These are phyloP conservation scores for Hypoxylon lienhwacheense DNA, from an alignment of 495 filamentous ascomycete species.

Conservation along the genomic window DNA sequence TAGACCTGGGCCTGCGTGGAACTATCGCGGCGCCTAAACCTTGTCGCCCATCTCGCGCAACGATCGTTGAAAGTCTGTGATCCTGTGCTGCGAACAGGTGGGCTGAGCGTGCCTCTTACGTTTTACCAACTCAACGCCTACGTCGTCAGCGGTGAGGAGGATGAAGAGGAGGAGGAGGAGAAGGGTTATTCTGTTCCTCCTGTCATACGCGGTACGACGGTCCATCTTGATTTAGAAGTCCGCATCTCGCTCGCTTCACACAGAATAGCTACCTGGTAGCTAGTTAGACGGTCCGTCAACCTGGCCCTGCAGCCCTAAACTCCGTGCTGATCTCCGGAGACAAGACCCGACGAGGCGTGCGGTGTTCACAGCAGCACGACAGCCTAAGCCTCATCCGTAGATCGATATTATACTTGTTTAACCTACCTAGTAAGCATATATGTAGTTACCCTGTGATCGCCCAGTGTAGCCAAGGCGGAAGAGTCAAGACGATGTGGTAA, in stretches of 20 bases:
- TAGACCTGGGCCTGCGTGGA: conserved; percentile 2
- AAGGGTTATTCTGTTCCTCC: too few relatives aligned
- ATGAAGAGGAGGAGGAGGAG: too few relatives aligned
- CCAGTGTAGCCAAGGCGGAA: not conserved
- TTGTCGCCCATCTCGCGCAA: not conserved
- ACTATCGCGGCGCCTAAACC: conserved; percentile 1
- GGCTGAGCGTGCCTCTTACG: not conserved
- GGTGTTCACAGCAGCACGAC: conserved; percentile 10
- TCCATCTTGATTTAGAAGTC: conserved; percentile 10
- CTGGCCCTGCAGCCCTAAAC: conserved; percentile 32
- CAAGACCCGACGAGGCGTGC: conserved; percentile 21
- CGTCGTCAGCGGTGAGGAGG: too few relatives aligned
- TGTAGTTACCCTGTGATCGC: not conserved
- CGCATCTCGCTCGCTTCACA: not conserved
- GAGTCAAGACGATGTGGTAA: not conserved
- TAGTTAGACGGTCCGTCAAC: conserved; percentile 20
- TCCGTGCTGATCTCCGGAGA: conserved; percentile 34
- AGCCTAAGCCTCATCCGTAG: conserved; percentile 14
- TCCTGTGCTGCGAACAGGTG: conserved; percentile 2
- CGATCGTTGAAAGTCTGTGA: conserved; percentile 5
- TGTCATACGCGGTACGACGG: conserved; percentile 13
- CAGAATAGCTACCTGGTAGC: conserved; percentile 1
- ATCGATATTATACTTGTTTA: conserved; percentile 30
- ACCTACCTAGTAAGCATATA: conserved; percentile 1
- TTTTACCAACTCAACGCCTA: not conserved